Evolutionary conservation across 2,329 filamentous ascomycete genomes (phyloP), one percentile per base, ranked within the genome.

Genomic region (Microcera coccophila): DNA sequence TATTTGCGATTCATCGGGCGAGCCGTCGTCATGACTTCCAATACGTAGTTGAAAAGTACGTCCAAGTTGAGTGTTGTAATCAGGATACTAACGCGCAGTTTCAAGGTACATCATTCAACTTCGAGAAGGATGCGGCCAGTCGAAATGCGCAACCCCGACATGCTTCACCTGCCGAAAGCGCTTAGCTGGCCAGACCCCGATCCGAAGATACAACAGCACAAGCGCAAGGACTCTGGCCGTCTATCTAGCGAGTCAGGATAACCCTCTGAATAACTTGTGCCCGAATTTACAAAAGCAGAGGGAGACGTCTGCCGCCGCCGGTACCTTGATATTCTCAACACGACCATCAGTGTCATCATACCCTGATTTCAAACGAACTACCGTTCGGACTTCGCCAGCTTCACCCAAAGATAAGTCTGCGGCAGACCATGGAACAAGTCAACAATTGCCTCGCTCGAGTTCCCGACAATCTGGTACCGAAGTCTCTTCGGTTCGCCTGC

Each of bases 211-310:
- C 57, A 95, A 85, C 44, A 77, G 84, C 17, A 81, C 89, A 35
- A 95, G 88, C 57, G 89, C 90, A 8, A 79, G 88, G 56, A 87
- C 86, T 2, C 68, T 95, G 22, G 90, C 90, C 11, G 79, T 87
- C 42, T 87, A 87, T 57, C 74, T 95, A 38, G 87, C 89, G 9
- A 87, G 84, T 57, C 82, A 89, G 59, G 85, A 90, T 55, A 81
- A 93, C 51, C 81, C 89, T 0, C 82, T 87, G 49, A 73, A 69
- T 44, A 80, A 78, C 3, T 69, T 95, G 1, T 95, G 89, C 38
- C 74, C 74, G 1, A 62, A 68, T 17, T 62, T 80, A 14, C 64
- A 65, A 35, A 61, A 65, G 4, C 63, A 70, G 1, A 68, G 67
- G 38, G 63, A 66, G 14, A 63, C 71, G 0, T 69, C 74, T 4